These are phyloP conservation scores for Kwoniella sp. DNA, from an alignment of 768 basidiomycete species.

Conservation along the genomic window DNA sequence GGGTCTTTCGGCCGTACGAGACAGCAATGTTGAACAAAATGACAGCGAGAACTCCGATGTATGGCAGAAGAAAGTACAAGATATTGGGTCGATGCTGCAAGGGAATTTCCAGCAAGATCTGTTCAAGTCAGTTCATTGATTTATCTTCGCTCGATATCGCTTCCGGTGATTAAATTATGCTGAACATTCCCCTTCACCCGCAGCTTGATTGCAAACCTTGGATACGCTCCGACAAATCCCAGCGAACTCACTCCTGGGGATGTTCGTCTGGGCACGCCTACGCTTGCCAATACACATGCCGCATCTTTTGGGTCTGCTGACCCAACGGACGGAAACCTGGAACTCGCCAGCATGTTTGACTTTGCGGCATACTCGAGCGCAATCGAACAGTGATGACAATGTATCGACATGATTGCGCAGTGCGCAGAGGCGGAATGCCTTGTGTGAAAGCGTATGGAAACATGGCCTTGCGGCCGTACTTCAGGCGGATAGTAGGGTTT, in stretches of 20 bases:
- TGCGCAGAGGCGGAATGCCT: too few relatives aligned
- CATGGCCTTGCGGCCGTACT: too few relatives aligned
- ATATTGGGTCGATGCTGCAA: background rate
- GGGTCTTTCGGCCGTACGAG: background rate
- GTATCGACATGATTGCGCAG: too few relatives aligned
- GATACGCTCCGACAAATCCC: background rate
- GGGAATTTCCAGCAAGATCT: slow-evolving; percentile 1
- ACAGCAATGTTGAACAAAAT: background rate
- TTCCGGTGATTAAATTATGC: too few relatives aligned
- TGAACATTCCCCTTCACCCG: background rate
- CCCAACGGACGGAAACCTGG: background rate
- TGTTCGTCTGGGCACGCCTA: background rate
- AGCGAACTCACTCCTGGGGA: background rate
- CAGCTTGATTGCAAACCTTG: background rate
- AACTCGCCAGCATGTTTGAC: slow-evolving; percentile 4
- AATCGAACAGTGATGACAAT: background rate
- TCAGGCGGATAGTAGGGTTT: too few relatives aligned
- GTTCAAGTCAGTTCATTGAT: background rate
- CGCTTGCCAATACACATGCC: background rate
- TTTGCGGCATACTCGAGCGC: slow-evolving; percentile 1
- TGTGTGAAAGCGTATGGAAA: too few relatives aligned
- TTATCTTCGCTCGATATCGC: too few relatives aligned
- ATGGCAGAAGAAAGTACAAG: slow-evolving; percentile 3
- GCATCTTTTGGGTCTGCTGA: background rate
- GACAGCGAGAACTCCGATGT: background rate